Evolutionary conservation across 208 protist species (phyloP).

Genomic region (Leishmania martiniquensis): DNA sequence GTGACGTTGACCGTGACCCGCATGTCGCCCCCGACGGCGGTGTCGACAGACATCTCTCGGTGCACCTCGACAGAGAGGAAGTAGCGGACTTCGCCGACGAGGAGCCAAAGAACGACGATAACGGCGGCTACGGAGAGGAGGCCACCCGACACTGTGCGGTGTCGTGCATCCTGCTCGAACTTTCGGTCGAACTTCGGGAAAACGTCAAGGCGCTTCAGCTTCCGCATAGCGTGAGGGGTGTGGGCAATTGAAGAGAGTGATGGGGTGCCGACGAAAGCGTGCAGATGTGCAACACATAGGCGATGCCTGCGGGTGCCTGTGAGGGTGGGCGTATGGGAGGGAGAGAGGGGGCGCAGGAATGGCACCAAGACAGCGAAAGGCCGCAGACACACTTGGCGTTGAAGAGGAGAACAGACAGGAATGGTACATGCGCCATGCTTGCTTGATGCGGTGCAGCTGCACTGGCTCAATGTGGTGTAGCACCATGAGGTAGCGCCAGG

Average conservation of each 20-base stretch:
- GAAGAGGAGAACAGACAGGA: not conserved
- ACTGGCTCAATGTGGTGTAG: not conserved
- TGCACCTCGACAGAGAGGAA: constrained; percentile 62
- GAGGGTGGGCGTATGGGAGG: not conserved
- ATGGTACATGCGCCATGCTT: not conserved
- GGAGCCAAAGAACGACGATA: constrained; percentile 54
- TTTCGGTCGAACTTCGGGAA: constrained; percentile 92
- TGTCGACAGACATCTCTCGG: constrained; percentile 81
- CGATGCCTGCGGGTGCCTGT: not conserved
- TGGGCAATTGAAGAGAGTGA: not conserved
- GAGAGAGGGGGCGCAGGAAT: not conserved
- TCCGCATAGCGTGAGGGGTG: constrained; percentile 27
- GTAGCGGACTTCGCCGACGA: constrained; percentile 71
- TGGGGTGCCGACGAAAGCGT: not conserved
- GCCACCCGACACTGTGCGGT: constrained; percentile 56
- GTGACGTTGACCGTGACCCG: constrained; percentile 73
- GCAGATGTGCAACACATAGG: not conserved
- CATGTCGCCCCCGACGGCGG: constrained; percentile 62
- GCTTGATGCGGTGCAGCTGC: not conserved
- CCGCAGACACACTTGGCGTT: not conserved
- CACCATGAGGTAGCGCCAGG: not conserved
- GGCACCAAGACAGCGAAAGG: not conserved
- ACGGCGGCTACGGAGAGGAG: constrained; percentile 59
- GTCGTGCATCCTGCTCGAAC: constrained; percentile 77
- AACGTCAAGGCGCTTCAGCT: constrained; percentile 69